Percentiles rank a stretch among this genome's conserved stretches.
Evolutionary conservation across 2,329 filamentous ascomycete species (phyloP).

Genomic region (Hypoxylon sp.): DNA sequence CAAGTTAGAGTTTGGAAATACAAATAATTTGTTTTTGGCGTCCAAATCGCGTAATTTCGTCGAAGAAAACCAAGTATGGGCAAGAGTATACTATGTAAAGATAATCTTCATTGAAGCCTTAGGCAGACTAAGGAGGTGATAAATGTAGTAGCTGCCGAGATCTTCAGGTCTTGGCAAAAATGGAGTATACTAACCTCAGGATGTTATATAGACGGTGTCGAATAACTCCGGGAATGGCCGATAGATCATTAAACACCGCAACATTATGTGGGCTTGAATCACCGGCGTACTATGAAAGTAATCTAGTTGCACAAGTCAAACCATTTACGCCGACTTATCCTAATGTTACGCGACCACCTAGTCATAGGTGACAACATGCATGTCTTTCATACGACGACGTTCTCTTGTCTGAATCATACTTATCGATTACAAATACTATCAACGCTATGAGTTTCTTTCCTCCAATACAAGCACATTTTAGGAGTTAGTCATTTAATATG

Average conservation of each 20-base stretch:
- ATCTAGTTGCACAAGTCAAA: neutral
- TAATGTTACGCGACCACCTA: neutral
- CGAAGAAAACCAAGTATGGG: neutral
- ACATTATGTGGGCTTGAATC: neutral
- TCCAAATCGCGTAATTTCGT: neutral
- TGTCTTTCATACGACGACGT: neutral
- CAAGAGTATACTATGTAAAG: neutral
- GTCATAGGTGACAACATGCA: neutral
- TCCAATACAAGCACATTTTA: neutral
- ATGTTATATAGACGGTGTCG: neutral
- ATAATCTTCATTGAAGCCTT: neutral
- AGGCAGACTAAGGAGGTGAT: neutral
- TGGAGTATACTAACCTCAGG: neutral
- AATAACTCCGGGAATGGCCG: neutral
- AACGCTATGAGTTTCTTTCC: neutral
- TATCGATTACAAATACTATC: neutral
- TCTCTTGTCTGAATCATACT: neutral
- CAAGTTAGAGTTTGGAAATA: neutral
- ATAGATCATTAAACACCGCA: neutral
- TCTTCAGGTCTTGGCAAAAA: neutral
- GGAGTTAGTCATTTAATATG: neutral
- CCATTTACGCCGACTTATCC: neutral
- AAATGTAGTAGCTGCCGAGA: neutral
- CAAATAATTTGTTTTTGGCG: neutral
- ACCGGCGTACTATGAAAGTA: neutral